These are phyloP conservation scores for Tylopilus vinaceipallidus DNA, from an alignment of 768 basidiomycete species.

Conservation along the genomic window DNA sequence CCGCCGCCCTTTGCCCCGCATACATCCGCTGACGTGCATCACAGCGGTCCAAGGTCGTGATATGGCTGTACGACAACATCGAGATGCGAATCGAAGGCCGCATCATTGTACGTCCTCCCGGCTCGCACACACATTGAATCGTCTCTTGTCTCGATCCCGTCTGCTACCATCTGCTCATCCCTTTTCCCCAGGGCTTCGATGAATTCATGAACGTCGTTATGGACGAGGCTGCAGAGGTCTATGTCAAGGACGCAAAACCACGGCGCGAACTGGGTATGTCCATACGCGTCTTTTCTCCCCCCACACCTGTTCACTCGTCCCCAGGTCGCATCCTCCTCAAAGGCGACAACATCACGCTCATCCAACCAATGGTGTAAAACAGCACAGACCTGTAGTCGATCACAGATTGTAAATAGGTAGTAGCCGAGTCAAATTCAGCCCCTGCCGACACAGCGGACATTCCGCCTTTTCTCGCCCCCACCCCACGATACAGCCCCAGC, in stretches of 20 bases:
- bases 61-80: constrained; percentile 97
- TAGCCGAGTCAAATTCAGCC: constrained; percentile 62
- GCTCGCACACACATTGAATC: constrained; percentile 40
- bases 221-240: constrained; percentile 91
- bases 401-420: constrained; percentile 85
- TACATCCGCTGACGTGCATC: constrained; percentile 10
- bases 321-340: constrained; percentile 93
- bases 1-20: neutral
- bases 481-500: constrained; percentile 85
- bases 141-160: no score
- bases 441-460: constrained; percentile 85
- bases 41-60: constrained; percentile 79
- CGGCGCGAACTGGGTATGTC: constrained; percentile 76
- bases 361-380: constrained; percentile 60
- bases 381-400: constrained; percentile 17
- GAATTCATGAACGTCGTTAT: constrained; percentile 99
- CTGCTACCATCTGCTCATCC: constrained; percentile 21
- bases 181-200: constrained; percentile 79
- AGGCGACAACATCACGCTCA: constrained; percentile 98
- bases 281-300: neutral
- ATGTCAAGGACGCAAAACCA: constrained; percentile 85
- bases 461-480: constrained; percentile 92
- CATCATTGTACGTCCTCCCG: constrained; percentile 76
- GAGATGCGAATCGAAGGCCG: constrained; percentile 96
- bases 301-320: neutral